phyloP scores from a whole-genome alignment of 768 basidiomycete species.

The Pleurotus salmoneostramineus region DNA sequence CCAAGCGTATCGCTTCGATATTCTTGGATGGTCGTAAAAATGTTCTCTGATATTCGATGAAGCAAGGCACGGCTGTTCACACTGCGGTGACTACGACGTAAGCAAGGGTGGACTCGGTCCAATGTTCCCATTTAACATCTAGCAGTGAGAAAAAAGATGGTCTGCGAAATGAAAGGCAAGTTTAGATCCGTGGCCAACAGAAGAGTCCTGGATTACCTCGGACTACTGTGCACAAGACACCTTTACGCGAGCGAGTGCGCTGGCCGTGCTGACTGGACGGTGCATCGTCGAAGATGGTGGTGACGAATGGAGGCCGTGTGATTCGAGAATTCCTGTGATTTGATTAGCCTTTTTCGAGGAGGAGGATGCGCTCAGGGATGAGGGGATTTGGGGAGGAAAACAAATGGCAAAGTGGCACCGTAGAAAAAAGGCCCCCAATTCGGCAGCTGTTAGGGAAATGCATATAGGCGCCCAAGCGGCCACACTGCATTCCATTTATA shows the following conservation, averaged over 20 bases:
- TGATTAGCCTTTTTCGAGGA: neutral
- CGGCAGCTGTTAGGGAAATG: neutral
- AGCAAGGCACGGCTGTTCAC: neutral
- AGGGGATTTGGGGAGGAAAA: neutral
- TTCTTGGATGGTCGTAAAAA: slow-evolving; percentile 1
- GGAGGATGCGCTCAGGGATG: neutral
- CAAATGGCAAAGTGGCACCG: neutral
- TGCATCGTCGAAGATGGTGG: no score
- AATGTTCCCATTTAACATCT: neutral
- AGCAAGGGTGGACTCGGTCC: neutral
- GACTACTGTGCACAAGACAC: slow-evolving; percentile 4
- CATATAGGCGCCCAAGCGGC: slow-evolving; percentile 4
- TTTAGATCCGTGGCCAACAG: neutral
- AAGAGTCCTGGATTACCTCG: neutral
- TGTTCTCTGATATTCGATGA: slow-evolving; percentile 3
- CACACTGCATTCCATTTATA: slow-evolving; percentile 5
- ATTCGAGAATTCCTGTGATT: slow-evolving; percentile 8
- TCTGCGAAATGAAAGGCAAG: slow-evolving; percentile 1
- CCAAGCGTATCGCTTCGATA: slow-evolving; percentile 2
- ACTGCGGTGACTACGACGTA: neutral
- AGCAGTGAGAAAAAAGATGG: neutral
- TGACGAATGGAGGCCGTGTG: neutral
- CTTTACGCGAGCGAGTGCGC: neutral
- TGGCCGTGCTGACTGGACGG: no score
- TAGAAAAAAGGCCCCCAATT: neutral